phyloP scores from a whole-genome alignment of 73 alveolate genomes.

The Uronychia binucleata region DNA sequence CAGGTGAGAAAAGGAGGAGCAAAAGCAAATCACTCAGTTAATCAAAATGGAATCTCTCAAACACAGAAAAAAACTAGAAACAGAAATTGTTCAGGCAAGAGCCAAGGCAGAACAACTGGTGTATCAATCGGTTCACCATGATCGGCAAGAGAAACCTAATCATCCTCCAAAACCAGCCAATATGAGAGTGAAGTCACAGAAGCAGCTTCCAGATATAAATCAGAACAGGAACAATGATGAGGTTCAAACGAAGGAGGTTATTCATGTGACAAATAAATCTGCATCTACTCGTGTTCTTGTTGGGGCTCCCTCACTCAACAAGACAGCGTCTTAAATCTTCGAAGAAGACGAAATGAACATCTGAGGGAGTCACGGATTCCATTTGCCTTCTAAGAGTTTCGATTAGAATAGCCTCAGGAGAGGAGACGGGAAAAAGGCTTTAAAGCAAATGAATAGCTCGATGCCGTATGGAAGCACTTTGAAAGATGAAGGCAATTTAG shows the following conservation, averaged over 20 bases:
- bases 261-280: no score
- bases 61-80: not conserved
- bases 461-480: no score
- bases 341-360: no score
- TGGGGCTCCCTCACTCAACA: no score
- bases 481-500: no score
- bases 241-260: not conserved
- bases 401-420: not conserved
- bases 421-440: no score
- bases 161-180: not conserved
- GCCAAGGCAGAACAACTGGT: not conserved
- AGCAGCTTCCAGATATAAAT: not conserved
- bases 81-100: not conserved
- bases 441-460: no score
- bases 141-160: not conserved
- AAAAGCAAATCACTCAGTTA: not conserved
- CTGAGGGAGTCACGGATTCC: not conserved
- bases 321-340: no score
- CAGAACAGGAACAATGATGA: not conserved
- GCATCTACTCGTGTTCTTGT: not conserved
- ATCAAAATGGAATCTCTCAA: not conserved
- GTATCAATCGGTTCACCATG: not conserved
- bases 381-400: not conserved
- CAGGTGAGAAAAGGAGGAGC: not conserved
- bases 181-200: not conserved